phyloP scores from a whole-genome alignment of 495 filamentous ascomycete genomes.

The Penicillium nucicola region DNA sequence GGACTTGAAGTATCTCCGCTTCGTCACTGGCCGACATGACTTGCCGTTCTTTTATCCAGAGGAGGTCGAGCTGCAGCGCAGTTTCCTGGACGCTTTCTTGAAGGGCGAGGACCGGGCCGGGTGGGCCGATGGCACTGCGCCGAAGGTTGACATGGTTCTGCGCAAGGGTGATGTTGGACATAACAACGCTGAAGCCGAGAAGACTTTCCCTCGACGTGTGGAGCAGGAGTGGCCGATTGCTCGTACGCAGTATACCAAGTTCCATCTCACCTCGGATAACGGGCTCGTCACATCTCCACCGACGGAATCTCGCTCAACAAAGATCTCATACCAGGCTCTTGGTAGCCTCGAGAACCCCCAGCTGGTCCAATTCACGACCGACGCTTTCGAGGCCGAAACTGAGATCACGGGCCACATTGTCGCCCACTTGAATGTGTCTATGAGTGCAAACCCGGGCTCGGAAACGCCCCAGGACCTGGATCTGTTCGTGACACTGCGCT shows the following conservation, averaged over 20 bases:
- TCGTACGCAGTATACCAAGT: slow-evolving; percentile 56
- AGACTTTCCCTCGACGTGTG: slow-evolving; percentile 42
- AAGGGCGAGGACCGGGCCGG: slow-evolving; percentile 58
- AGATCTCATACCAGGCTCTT: slow-evolving; percentile 53
- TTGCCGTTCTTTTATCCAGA: slow-evolving; percentile 68
- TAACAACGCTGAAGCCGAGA: slow-evolving; percentile 57
- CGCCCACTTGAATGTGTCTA: slow-evolving; percentile 58
- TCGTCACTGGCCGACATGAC: slow-evolving; percentile 67
- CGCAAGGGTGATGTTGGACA: slow-evolving; percentile 61
- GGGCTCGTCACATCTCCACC: slow-evolving; percentile 21
- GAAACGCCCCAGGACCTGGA: slow-evolving; percentile 54
- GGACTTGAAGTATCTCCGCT: slow-evolving; percentile 60
- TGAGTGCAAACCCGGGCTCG: slow-evolving; percentile 37
- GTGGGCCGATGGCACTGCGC: slow-evolving; percentile 56
- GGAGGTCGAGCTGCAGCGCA: slow-evolving; percentile 60
- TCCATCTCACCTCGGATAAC: slow-evolving; percentile 45
- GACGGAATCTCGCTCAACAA: slow-evolving; percentile 12
- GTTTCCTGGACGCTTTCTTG: slow-evolving; percentile 66
- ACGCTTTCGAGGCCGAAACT: slow-evolving; percentile 52
- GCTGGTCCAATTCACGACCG: slow-evolving; percentile 51
- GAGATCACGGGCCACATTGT: slow-evolving; percentile 67
- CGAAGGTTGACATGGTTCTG: slow-evolving; percentile 54
- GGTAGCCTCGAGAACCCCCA: slow-evolving; percentile 45
- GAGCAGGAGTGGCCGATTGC: slow-evolving; percentile 65
- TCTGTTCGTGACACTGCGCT: slow-evolving; percentile 60